phyloP scores from a whole-genome alignment of 129 eudicot species.

The Flaveria linearis region DNA sequence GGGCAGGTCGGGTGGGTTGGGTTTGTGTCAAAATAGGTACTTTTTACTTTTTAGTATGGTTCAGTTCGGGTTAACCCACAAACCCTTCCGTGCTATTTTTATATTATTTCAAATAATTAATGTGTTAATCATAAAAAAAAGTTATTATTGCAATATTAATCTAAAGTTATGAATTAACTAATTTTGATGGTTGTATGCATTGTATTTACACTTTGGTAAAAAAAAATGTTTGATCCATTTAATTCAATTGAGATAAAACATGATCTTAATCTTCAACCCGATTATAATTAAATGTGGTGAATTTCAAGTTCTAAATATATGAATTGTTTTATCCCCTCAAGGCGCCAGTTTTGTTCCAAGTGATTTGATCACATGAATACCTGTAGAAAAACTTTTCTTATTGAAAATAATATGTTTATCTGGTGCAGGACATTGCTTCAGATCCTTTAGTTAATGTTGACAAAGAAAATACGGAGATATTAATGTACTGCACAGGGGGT shows the following conservation, averaged over 20 bases:
- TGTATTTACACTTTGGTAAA: neutral
- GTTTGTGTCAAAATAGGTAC: neutral
- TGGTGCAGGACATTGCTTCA: constrained; percentile 56
- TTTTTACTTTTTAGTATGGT: neutral
- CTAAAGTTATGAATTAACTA: neutral
- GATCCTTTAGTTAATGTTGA: constrained; percentile 88
- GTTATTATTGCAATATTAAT: neutral
- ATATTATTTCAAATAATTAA: neutral
- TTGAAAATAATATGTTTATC: constrained; percentile 6
- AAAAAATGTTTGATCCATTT: neutral
- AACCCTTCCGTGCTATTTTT: neutral
- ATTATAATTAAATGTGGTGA: neutral
- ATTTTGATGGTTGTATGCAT: neutral
- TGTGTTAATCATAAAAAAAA: neutral
- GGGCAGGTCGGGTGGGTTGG: constrained; percentile 4
- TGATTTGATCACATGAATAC: neutral
- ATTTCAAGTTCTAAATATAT: too few species aligned
- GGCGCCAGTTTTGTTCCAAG: neutral
- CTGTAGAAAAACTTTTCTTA: neutral
- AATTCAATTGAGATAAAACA: neutral
- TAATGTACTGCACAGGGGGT: constrained; percentile 99
- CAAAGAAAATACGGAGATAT: constrained; percentile 76
- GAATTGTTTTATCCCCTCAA: too few species aligned
- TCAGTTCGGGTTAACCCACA: neutral
- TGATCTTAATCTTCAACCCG: neutral